phyloP scores from a whole-genome alignment of 2,329 filamentous ascomycete genomes.

The Immersiporthe knoxdaviesiana region DNA sequence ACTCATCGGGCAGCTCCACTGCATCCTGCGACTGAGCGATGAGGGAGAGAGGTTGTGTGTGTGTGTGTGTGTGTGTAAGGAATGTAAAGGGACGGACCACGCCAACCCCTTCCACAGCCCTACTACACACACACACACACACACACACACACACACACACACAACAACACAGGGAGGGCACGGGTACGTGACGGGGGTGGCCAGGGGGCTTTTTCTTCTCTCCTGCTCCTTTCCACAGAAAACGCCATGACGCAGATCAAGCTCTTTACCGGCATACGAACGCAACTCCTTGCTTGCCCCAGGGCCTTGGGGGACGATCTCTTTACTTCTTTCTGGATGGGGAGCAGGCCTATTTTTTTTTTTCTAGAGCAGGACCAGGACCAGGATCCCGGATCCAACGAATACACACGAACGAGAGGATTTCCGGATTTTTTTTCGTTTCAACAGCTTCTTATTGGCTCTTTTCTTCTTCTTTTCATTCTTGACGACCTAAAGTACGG shows the following conservation, averaged over 20 bases:
- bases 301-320: not conserved
- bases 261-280: not conserved
- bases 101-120: too few species aligned
- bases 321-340: not conserved
- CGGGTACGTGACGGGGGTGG: not conserved
- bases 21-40: constrained; percentile 63
- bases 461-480: constrained; percentile 1
- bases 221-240: not conserved
- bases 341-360: not conserved
- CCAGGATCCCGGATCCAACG: not conserved
- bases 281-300: not conserved
- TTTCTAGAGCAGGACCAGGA: constrained; percentile 1
- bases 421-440: not conserved
- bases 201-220: too few species aligned
- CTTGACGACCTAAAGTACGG: constrained; percentile 38
- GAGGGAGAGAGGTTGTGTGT: too few species aligned
- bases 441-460: not conserved
- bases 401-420: constrained; percentile 7
- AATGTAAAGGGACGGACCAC: too few species aligned
- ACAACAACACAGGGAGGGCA: not conserved
- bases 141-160: too few species aligned
- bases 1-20: constrained; percentile 66
- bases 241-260: not conserved
- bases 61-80: too few species aligned
- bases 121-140: too few species aligned